phyloP scores from a whole-genome alignment of 192 early-diverging fungal species.

The Endogone sp. region DNA sequence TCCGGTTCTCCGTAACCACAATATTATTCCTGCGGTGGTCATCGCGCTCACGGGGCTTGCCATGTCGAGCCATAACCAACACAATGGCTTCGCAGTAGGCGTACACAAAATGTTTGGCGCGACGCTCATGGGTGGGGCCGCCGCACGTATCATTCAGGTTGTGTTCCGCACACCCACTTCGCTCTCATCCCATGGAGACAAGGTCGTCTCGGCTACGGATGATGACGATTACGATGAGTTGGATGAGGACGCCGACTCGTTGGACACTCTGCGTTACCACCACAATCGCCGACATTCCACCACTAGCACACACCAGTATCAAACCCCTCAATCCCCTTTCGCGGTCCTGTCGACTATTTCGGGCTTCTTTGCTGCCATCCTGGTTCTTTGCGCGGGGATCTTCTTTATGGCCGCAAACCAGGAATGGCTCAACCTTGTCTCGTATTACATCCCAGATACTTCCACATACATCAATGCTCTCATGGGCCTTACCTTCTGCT shows the following conservation, averaged over 20 bases:
- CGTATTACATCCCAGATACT: constrained; percentile 31
- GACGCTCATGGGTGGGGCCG: constrained; percentile 23
- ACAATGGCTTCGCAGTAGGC: constrained; percentile 25
- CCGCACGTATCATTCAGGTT: constrained; percentile 25
- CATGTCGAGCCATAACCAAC: constrained; percentile 10
- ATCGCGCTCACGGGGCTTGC: constrained; percentile 36
- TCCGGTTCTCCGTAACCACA: constrained; percentile 25
- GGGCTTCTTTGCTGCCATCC: constrained; percentile 30
- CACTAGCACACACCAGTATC: too few species aligned
- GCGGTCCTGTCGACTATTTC: constrained; percentile 31
- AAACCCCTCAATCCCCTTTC: constrained; percentile 8
- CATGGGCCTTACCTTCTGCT: constrained; percentile 32
- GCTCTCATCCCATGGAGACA: background rate
- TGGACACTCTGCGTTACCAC: background rate
- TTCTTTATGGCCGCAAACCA: constrained; percentile 33
- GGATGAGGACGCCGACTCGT: background rate
- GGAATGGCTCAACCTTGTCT: constrained; percentile 29
- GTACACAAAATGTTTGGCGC: constrained; percentile 32
- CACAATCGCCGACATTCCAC: constrained; percentile 1
- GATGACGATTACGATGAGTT: background rate
- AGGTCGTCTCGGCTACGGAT: background rate
- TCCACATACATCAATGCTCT: constrained; percentile 38
- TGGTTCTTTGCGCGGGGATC: constrained; percentile 32
- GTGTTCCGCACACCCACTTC: constrained; percentile 23
- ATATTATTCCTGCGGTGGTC: constrained; percentile 34